Evolutionary conservation across 495 filamentous ascomycete genomes (phyloP).

Genomic region (Paragyromitra xinjiangensis): DNA sequence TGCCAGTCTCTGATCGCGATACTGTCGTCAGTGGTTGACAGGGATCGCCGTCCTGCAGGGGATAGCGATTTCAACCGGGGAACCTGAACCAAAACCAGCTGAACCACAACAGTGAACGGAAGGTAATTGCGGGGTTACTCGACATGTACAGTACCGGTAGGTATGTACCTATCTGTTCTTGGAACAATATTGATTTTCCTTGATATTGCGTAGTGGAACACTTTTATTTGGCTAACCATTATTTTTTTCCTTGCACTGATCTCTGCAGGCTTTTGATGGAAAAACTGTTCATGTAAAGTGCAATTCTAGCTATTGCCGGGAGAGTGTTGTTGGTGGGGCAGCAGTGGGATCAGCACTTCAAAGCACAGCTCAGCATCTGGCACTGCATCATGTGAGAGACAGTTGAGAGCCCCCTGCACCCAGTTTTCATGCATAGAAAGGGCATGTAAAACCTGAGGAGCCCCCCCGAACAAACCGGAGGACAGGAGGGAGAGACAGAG

Average conservation of each 20-base stretch:
- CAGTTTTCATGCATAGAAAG: slow-evolving; percentile 22
- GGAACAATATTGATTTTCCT: slow-evolving; percentile 13
- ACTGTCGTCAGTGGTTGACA: slow-evolving; percentile 34
- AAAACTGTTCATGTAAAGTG: slow-evolving; percentile 26
- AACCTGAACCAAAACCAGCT: slow-evolving; percentile 38
- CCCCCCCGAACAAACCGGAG: slow-evolving; percentile 22
- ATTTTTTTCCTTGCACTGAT: slow-evolving; percentile 32
- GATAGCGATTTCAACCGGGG: slow-evolving; percentile 28
- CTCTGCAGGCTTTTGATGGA: slow-evolving; percentile 28
- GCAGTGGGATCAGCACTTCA: slow-evolving; percentile 15
- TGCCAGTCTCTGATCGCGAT: slow-evolving; percentile 5
- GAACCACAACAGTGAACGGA: slow-evolving; percentile 33
- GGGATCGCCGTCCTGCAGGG: slow-evolving; percentile 42
- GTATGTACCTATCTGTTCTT: slow-evolving; percentile 17
- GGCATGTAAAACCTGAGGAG: slow-evolving; percentile 39
- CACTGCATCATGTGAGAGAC: slow-evolving; percentile 45
- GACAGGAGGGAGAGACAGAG: slow-evolving; percentile 32
- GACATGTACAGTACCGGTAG: slow-evolving; percentile 1
- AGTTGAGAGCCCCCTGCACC: slow-evolving; percentile 36
- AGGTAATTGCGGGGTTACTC: slow-evolving; percentile 35
- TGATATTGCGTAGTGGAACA: slow-evolving; percentile 8
- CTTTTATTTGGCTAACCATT: slow-evolving; percentile 1
- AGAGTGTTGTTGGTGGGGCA: slow-evolving; percentile 36
- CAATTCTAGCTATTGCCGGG: slow-evolving; percentile 8
- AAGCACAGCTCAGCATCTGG: slow-evolving; percentile 50